Evolutionary conservation across 805 yeast genomes (phyloP), one percentile per base, ranked within the genome.

Genomic region (Candida michaelii): DNA sequence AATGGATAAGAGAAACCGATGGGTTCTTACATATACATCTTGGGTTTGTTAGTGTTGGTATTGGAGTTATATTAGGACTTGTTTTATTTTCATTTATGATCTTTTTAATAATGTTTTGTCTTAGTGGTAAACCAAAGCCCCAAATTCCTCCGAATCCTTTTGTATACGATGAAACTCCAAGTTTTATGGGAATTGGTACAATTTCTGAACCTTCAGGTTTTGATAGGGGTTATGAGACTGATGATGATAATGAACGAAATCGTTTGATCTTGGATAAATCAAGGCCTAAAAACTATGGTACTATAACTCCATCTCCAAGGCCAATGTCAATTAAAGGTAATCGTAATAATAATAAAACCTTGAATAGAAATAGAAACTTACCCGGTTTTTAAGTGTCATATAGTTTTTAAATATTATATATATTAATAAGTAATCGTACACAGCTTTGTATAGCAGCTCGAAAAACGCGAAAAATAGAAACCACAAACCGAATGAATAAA

Each of bases 41-140:
- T 27, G 89, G 93, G 5, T 72, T 79, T 40, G 72, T 82, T 14
- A 86, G 91, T 11, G 64, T 85, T 24, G 82, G 82, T 0, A 60
- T 85, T 19, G 95, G 93, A 5, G 65, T 83, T 3, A 61, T 84
- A 1, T 53, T 83, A 7, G 91, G 91, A 0, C 69, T 82, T 23
- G 49, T 82, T 3, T 51, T 69, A 7, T 60, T 60, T 46, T 62
- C 62, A 2, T 39, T 45, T 9, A 47, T 59, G 7, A 47, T 62
- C 46, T 43, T 56, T 27, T 48, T 52, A 2, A 44, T 59, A 6
- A 42, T 60, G 27, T 45, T 49, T 29, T 56, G 54, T 39, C 40
- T 53, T 8, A 53, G 57, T 18, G 43, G 46, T 15, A 40, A 39
- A 13, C 36, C 39, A 15, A 43, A 45, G 13, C 33, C 29, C 24